These are phyloP conservation scores for Knufia petricola DNA, from an alignment of 2,329 filamentous ascomycete genomes.

Conservation along the genomic window DNA sequence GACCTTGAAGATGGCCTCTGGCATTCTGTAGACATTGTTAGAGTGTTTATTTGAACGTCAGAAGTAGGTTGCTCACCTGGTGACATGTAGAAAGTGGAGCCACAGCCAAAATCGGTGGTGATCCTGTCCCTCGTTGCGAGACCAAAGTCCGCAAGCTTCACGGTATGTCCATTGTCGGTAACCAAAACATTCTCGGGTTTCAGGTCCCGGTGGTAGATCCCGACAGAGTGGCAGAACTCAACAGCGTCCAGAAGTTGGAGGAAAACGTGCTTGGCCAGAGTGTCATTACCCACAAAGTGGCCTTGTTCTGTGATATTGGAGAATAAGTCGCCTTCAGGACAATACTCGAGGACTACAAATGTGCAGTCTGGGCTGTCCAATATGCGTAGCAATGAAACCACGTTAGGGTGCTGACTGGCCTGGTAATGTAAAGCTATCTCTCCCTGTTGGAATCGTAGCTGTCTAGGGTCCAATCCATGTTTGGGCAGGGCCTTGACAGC, in stretches of 20 bases:
- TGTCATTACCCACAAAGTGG: conserved; percentile 87
- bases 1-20: conserved; percentile 64
- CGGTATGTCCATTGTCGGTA: conserved; percentile 73
- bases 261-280: conserved; percentile 75
- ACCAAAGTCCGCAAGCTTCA: conserved; percentile 96
- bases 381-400: conserved; percentile 89
- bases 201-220: conserved; percentile 93
- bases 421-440: conserved; percentile 87
- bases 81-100: conserved; percentile 99
- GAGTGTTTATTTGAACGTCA: conserved; percentile 12
- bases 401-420: conserved; percentile 81
- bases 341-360: conserved; percentile 93
- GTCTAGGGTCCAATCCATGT: conserved; percentile 76
- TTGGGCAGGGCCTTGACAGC: conserved; percentile 97
- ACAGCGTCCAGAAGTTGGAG: conserved; percentile 95
- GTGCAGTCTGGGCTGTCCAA: conserved; percentile 86
- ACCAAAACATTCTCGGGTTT: conserved; percentile 98
- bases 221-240: conserved; percentile 82
- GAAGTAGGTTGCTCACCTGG: conserved; percentile 60
- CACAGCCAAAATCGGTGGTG: conserved; percentile 93
- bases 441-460: conserved; percentile 80
- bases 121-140: conserved; percentile 74
- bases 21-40: conserved; percentile 58
- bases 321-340: conserved; percentile 92
- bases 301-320: conserved; percentile 93